These are phyloP conservation scores for Gonium pectorale DNA, from an alignment of 139 green algal genomes.

Conservation along the genomic window DNA sequence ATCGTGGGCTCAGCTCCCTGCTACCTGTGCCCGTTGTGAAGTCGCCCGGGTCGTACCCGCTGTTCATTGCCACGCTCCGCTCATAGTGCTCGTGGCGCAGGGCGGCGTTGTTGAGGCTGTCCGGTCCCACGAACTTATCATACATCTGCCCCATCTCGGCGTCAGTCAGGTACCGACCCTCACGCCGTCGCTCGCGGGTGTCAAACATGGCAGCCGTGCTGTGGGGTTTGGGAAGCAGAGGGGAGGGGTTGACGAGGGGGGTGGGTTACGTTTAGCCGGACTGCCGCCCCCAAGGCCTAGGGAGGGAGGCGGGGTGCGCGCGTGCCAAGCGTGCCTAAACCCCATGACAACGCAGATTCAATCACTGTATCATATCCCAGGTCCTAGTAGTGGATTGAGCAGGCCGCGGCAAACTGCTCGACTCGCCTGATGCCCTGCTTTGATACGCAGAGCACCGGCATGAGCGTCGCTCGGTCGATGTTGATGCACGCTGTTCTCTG, in stretches of 20 bases:
- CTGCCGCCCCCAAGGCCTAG: too few species aligned
- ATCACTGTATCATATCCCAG: too few species aligned
- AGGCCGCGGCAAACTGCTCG: too few species aligned
- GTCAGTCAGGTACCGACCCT: conserved; percentile 12
- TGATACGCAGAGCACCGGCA: conserved; percentile 2
- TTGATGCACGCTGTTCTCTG: conserved; percentile 29
- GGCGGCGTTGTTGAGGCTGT: conserved; percentile 25
- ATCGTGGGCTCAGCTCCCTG: too few species aligned
- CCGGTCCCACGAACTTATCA: conserved; percentile 11
- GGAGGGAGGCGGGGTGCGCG: too few species aligned
- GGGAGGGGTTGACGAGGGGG: neutral
- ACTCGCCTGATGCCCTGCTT: conserved; percentile 14
- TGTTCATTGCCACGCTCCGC: neutral
- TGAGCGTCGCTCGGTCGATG: neutral
- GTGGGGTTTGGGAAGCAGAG: neutral
- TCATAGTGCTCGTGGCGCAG: conserved; percentile 7
- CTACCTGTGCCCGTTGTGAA: too few species aligned
- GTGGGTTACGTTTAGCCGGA: neutral
- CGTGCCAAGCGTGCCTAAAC: too few species aligned
- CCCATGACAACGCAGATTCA: too few species aligned
- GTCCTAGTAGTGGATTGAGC: too few species aligned
- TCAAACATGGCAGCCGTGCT: conserved; percentile 13
- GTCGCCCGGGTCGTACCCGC: too few species aligned
- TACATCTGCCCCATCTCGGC: conserved; percentile 14
- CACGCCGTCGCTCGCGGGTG: neutral